Evolutionary conservation across 768 basidiomycete species (phyloP).

Genomic region (Albatrellus ellisii): DNA sequence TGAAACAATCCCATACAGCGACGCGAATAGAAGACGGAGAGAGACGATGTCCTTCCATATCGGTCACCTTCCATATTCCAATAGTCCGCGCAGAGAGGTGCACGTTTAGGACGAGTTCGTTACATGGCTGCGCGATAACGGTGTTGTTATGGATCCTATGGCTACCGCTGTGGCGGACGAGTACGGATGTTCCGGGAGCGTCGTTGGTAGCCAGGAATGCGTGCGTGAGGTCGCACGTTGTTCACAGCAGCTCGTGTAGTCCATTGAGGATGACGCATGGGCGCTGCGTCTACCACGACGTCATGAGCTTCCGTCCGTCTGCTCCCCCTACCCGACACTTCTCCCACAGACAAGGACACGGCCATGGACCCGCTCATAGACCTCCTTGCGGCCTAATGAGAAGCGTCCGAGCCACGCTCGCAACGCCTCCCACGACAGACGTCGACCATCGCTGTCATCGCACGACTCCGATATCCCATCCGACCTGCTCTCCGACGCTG

Average conservation of each 20-base stretch:
- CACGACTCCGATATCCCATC: slow-evolving; percentile 34
- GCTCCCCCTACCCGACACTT: neutral
- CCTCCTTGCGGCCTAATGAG: slow-evolving; percentile 67
- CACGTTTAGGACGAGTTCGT: slow-evolving; percentile 58
- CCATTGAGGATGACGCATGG: slow-evolving; percentile 56
- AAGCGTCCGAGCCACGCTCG: slow-evolving; percentile 46
- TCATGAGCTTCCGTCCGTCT: slow-evolving; percentile 70
- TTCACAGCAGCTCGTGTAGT: slow-evolving; percentile 60
- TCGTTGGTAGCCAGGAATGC: slow-evolving; percentile 36
- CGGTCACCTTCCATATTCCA: too few relatives aligned
- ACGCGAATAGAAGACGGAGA: too few relatives aligned
- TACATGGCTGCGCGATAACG: slow-evolving; percentile 48
- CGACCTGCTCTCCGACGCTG: slow-evolving; percentile 15
- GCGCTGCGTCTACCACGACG: slow-evolving; percentile 63
- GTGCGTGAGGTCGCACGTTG: slow-evolving; percentile 58
- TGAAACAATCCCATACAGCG: too few relatives aligned
- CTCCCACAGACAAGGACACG: slow-evolving; percentile 35
- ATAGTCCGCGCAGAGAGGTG: slow-evolving; percentile 42
- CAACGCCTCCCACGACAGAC: slow-evolving; percentile 68
- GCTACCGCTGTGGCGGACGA: slow-evolving; percentile 19
- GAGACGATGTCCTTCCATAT: too few relatives aligned
- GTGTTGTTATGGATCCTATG: slow-evolving; percentile 41
- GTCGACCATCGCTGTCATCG: slow-evolving; percentile 39
- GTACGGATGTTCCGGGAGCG: slow-evolving; percentile 26
- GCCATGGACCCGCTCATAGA: slow-evolving; percentile 56